Evolutionary conservation across 805 yeast species (phyloP).

Genomic region (Blastobotrys peoriensis): DNA sequence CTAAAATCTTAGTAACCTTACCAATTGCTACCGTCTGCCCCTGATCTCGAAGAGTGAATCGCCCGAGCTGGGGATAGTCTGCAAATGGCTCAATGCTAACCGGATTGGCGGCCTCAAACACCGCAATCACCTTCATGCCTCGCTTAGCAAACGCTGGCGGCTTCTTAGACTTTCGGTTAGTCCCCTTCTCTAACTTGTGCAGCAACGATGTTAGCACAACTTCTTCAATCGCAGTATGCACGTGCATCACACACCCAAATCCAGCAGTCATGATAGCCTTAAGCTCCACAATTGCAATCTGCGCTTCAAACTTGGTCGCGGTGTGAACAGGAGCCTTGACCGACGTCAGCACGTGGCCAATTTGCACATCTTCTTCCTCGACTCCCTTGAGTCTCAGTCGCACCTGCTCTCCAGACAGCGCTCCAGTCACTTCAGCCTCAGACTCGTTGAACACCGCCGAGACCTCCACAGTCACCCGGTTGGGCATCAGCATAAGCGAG

Average conservation of each 20-base stretch:
- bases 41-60: constrained; percentile 98
- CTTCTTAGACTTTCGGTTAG: constrained; percentile 92
- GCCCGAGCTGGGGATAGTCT: constrained; percentile 93
- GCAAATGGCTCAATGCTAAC: constrained; percentile 90
- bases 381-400: constrained; percentile 88
- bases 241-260: constrained; percentile 96
- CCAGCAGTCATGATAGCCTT: constrained; percentile 93
- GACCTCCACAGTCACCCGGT: constrained; percentile 76
- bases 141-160: constrained; percentile 98
- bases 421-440: constrained; percentile 86
- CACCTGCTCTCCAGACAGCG: constrained; percentile 96
- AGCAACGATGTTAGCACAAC: constrained; percentile 73
- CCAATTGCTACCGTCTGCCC: constrained; percentile 98
- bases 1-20: constrained; percentile 80
- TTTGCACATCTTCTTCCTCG: constrained; percentile 92
- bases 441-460: constrained; percentile 87
- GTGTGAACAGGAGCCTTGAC: constrained; percentile 83
- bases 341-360: constrained; percentile 89
- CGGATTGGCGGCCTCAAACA: constrained; percentile 76
- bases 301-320: constrained; percentile 88
- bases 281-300: constrained; percentile 93
- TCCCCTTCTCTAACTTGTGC: constrained; percentile 93
- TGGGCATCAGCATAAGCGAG: constrained; percentile 84
- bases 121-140: constrained; percentile 97
- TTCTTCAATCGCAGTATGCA: constrained; percentile 97